A percentile compares a stretch with the other conserved stretches of the same genome.
phyloP scores from a whole-genome alignment of 2,329 filamentous ascomycete species.

The Verticillium longisporum region DNA sequence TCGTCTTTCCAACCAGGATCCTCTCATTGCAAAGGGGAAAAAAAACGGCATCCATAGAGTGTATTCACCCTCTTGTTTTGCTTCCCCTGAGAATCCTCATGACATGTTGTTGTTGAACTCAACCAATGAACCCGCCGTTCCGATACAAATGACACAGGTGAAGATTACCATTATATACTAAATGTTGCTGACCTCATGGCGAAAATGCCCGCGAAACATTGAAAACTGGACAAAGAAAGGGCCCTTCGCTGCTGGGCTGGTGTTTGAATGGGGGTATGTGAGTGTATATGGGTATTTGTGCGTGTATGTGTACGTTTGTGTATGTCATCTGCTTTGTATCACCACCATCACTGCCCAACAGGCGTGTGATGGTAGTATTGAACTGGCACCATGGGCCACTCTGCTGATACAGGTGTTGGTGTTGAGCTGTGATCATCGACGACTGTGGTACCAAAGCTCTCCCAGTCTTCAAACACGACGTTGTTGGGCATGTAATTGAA shows the following conservation, averaged over 20 bases:
- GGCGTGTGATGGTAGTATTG: conserved; percentile 15
- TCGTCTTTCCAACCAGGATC: neutral
- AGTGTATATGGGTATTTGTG: no score
- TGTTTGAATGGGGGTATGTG: neutral
- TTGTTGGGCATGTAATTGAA: conserved; percentile 33
- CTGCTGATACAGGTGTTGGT: conserved; percentile 13
- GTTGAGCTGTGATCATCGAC: conserved; percentile 19
- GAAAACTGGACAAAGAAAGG: conserved; percentile 11
- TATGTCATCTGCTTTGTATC: neutral
- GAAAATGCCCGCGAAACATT: conserved; percentile 5
- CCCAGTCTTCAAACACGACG: conserved; percentile 34
- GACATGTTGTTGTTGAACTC: neutral
- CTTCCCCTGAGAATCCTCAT: neutral
- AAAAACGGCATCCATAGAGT: neutral
- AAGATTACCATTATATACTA: conserved; percentile 15
- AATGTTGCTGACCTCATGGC: neutral
- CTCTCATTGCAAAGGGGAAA: neutral
- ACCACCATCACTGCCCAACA: conserved; percentile 8
- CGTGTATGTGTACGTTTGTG: neutral
- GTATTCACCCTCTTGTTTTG: neutral
- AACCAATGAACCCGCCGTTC: neutral
- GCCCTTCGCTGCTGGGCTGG: conserved; percentile 1
- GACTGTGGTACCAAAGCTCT: conserved; percentile 26
- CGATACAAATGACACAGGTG: neutral
- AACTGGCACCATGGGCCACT: conserved; percentile 17